Percentiles rank a stretch among this genome's conserved stretches.
Evolutionary conservation across 176 grass and related monocot species (phyloP).

Genomic region (maize (Zea mays)): Zm-B73-REFERENCE-NAM-5.0 NC_050100.1:191195001-191195500

Average conservation of each 20-base stretch:
- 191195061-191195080: neutral
- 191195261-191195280: slow-evolving; percentile 94
- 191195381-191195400: slow-evolving; percentile 90
- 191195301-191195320: slow-evolving; percentile 97
- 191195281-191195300: slow-evolving; percentile 85
- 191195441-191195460: slow-evolving; percentile 98
- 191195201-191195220: slow-evolving; percentile 90
- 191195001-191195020: neutral
- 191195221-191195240: slow-evolving; percentile 92
- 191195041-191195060: slow-evolving; percentile 13
- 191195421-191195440: slow-evolving; percentile 87
- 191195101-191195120: slow-evolving; percentile 21
- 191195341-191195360: slow-evolving; percentile 94
- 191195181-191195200: slow-evolving; percentile 89
- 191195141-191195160: slow-evolving; percentile 71
- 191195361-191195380: slow-evolving; percentile 75
- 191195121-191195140: slow-evolving; percentile 54
- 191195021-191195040: neutral
- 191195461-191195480: slow-evolving; percentile 97
- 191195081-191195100: slow-evolving; percentile 21
- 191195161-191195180: slow-evolving; percentile 64
- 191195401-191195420: slow-evolving; percentile 91
- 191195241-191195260: slow-evolving; percentile 84
- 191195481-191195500: slow-evolving; percentile 55
- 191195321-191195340: slow-evolving; percentile 94